These are phyloP conservation scores for Tolypocladium endophyticum DNA, from an alignment of 2,329 filamentous ascomycete genomes.

Conservation along the genomic window DNA sequence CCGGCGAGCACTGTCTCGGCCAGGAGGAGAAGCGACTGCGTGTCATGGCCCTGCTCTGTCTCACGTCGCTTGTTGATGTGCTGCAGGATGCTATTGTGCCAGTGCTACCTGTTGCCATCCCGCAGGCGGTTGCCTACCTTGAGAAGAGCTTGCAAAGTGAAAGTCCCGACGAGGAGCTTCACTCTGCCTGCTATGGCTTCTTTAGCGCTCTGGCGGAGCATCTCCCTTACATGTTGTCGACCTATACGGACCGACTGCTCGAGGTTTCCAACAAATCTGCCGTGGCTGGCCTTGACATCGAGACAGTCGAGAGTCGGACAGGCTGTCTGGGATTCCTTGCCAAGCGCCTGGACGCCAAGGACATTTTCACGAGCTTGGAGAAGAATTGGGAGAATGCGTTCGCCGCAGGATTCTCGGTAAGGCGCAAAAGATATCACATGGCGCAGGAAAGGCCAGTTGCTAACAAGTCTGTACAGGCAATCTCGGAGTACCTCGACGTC, in stretches of 20 bases:
- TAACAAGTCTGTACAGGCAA: conserved; percentile 39
- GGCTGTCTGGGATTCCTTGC: conserved; percentile 67
- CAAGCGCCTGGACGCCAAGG: conserved; percentile 64
- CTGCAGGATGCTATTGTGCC: conserved; percentile 79
- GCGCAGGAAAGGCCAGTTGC: background rate
- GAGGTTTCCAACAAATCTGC: conserved; percentile 64
- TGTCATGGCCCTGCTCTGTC: conserved; percentile 76
- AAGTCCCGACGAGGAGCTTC: conserved; percentile 50
- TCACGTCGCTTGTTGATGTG: conserved; percentile 83
- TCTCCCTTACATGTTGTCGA: conserved; percentile 80
- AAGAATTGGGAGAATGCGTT: conserved; percentile 61
- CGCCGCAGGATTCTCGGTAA: conserved; percentile 49
- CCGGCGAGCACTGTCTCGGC: conserved; percentile 65
- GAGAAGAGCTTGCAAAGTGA: conserved; percentile 46
- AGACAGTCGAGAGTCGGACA: conserved; percentile 52
- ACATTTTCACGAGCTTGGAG: conserved; percentile 63
- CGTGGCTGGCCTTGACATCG: conserved; percentile 46
- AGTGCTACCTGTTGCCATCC: conserved; percentile 65
- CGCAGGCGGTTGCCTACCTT: conserved; percentile 62
- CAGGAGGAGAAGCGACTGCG: conserved; percentile 62
- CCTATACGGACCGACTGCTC: conserved; percentile 63
- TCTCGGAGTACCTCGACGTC: conserved; percentile 58
- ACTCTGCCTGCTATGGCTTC: conserved; percentile 74
- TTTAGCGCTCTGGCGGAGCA: conserved; percentile 71
- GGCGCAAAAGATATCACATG: conserved; percentile 13